Base-by-base conservation (phyloP, 305 asterid genomes). In the Fraxinus xanthoxyloides region DNA sequence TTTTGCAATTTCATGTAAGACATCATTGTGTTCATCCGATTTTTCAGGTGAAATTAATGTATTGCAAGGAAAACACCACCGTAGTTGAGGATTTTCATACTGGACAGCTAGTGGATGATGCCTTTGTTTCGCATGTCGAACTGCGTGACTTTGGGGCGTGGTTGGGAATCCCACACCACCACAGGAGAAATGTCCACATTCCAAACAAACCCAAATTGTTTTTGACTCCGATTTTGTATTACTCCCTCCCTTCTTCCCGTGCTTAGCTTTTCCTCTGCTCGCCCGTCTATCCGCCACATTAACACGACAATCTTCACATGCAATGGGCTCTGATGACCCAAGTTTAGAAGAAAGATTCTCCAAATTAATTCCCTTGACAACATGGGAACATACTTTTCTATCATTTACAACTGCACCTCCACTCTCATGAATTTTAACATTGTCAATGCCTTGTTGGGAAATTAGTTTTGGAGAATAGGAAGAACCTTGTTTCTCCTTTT, bases 141-240 rank as follows among this genome's bases (percentile, higher is more conserved):
- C 85, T 38, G 94, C 95, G 76, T 96, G 99, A 82, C 95, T 90
- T 74, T 91, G 92, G 76, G 94, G 95, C 43, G 87, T 88, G 51
- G 91, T 89, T 2, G 99, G 98, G 31, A 93, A 84, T 81, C 98
- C 99, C 80, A 88, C 90, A 75, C 97, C 99, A 77, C 99, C 98
- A 76, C 99, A 96, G 2, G 97, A 90, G 80, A 90, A 88, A 88
- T 91, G 94, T 28, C 95, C 98, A 70, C 99, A 96, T 65, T 82
- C 92, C 88, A 96, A 84, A 85, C 99, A 96, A 79, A 94, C 84
- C 99, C 98, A 96, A 78, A 96, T 89, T 73, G 97, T 85, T 87
- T 82, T 93, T 3, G 90, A 81, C 65, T 82, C 92, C 0, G 91
- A 88, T 74, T 88, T 93, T 7, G 91, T 74, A 72, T 81, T 88